Evolutionary conservation across 345 rosid genomes (phyloP).

Genomic region (Pistacia integerrima): DNA sequence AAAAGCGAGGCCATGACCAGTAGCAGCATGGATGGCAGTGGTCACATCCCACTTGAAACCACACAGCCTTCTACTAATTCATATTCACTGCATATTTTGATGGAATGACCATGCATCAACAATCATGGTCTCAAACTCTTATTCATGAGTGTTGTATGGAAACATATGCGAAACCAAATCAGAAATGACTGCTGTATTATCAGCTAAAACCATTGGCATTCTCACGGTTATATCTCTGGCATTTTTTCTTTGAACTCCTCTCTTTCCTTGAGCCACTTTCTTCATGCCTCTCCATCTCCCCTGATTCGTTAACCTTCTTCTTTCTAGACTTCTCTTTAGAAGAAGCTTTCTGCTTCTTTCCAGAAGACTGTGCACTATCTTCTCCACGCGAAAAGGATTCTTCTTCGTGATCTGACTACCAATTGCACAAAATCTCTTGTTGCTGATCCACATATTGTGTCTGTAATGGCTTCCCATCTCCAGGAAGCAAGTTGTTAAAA

Average conservation of each 20-base stretch:
- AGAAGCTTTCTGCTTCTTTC: slow-evolving; percentile 55
- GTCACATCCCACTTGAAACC: no score
- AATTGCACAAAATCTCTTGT: slow-evolving; percentile 62
- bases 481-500: slow-evolving; percentile 71
- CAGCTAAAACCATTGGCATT: slow-evolving; percentile 22
- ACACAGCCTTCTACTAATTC: neutral
- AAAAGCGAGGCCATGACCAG: no score
- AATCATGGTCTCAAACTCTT: no score
- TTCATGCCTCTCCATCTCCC: slow-evolving; percentile 18
- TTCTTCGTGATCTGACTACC: slow-evolving; percentile 70
- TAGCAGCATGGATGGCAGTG: no score
- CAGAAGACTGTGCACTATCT: slow-evolving; percentile 42
- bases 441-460: slow-evolving; percentile 28
- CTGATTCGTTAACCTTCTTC: slow-evolving; percentile 41
- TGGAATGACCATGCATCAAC: no score
- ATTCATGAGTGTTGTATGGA: neutral
- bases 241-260: slow-evolving; percentile 34
- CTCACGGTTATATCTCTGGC: slow-evolving; percentile 18
- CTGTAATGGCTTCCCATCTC: slow-evolving; percentile 79
- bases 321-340: slow-evolving; percentile 35
- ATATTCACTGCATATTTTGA: no score
- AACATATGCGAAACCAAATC: neutral
- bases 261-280: slow-evolving; percentile 38
- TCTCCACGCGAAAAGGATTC: slow-evolving; percentile 68
- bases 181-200: neutral